These are phyloP conservation scores for Kluyveromyces lactis DNA, from an alignment of 805 yeast genomes.

Conservation along the genomic window DNA sequence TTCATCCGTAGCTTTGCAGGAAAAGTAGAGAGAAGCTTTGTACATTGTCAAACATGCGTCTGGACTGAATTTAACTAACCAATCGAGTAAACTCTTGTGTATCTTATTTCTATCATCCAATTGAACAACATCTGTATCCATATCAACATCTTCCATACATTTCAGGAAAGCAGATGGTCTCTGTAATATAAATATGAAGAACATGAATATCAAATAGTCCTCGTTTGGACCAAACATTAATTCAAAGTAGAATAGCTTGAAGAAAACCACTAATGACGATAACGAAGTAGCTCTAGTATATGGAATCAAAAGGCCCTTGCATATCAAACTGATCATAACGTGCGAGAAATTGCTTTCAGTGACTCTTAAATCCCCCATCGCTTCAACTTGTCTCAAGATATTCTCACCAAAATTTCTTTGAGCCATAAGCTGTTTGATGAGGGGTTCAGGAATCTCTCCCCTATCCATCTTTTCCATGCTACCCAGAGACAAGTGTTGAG, in stretches of 20 bases:
- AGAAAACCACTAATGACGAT: conserved; percentile 35
- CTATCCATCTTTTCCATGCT: conserved; percentile 25
- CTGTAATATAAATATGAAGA: conserved; percentile 30
- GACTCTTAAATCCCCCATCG: conserved; percentile 31
- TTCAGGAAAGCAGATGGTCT: conserved; percentile 31
- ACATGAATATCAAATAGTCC: conserved; percentile 22
- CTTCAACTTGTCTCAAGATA: conserved; percentile 37
- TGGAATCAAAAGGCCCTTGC: conserved; percentile 53
- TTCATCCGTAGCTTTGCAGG: conserved; percentile 29
- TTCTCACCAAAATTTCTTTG: conserved; percentile 34
- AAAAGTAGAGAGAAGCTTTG: conserved; percentile 30
- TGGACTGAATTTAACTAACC: conserved; percentile 25
- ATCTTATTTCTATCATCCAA: conserved; percentile 30
- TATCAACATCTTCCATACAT: conserved; percentile 29
- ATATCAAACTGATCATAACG: conserved; percentile 38
- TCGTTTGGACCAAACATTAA: conserved; percentile 14
- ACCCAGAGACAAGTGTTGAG: conserved; percentile 27
- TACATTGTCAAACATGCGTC: conserved; percentile 28
- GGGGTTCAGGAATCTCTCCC: conserved; percentile 18
- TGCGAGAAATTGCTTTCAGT: conserved; percentile 42
- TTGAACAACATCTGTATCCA: conserved; percentile 26
- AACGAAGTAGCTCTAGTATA: conserved; percentile 45
- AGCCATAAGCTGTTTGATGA: conserved; percentile 25
- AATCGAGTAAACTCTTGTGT: conserved; percentile 31
- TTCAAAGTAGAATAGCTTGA: conserved; percentile 36